A percentile compares a stretch with the other conserved stretches of the same genome.
Evolutionary conservation across 805 yeast species (phyloP).

Genomic region (Phaffomyces antillensis): DNA sequence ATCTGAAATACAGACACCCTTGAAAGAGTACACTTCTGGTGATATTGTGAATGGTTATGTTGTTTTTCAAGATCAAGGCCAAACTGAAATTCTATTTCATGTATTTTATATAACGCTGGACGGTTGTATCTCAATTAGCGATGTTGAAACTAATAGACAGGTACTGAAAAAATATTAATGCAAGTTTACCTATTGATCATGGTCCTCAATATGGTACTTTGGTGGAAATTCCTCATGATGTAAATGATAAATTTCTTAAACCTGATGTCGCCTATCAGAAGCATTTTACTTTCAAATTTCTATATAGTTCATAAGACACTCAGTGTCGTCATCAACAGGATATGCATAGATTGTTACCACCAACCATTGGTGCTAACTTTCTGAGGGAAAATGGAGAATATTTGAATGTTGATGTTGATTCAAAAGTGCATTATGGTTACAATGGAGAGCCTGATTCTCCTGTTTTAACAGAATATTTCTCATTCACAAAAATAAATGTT

Average conservation of each 20-base stretch:
- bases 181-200: slow-evolving; percentile 23
- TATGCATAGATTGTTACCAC: too few species aligned
- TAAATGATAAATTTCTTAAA: too few species aligned
- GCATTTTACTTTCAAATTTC: too few species aligned
- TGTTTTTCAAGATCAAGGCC: slow-evolving; percentile 39
- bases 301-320: slow-evolving; percentile 30
- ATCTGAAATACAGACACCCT: slow-evolving; percentile 25
- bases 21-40: slow-evolving; percentile 57
- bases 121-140: slow-evolving; percentile 30
- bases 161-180: slow-evolving; percentile 44
- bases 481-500: slow-evolving; percentile 39
- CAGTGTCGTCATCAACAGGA: background rate
- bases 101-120: slow-evolving; percentile 50
- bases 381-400: slow-evolving; percentile 25
- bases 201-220: too few species aligned
- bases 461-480: slow-evolving; percentile 42
- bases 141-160: slow-evolving; percentile 26
- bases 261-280: slow-evolving; percentile 12
- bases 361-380: too few species aligned
- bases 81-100: slow-evolving; percentile 46
- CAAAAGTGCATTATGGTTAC: slow-evolving; percentile 43
- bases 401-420: slow-evolving; percentile 25
- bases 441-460: slow-evolving; percentile 46
- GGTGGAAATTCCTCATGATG: too few species aligned
- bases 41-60: slow-evolving; percentile 58